These are phyloP conservation scores for Colletotrichum scovillei DNA, from an alignment of 2,329 filamentous ascomycete genomes.

Conservation along the genomic window DNA sequence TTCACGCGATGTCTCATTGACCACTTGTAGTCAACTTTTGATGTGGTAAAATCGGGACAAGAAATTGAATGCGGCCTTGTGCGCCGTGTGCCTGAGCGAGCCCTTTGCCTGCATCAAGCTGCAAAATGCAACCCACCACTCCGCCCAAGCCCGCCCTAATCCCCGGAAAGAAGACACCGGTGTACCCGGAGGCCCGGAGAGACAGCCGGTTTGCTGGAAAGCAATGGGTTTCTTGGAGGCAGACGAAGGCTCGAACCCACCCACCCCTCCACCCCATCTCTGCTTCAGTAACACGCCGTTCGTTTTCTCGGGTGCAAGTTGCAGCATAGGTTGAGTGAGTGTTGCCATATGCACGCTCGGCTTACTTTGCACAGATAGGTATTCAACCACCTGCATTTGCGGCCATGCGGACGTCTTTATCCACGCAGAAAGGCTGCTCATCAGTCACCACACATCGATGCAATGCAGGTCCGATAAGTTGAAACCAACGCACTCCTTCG, in stretches of 20 bases:
- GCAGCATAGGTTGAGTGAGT: background rate
- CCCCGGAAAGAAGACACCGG: slow-evolving; percentile 21
- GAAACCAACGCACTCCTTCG: slow-evolving; percentile 28
- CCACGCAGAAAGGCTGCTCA: background rate
- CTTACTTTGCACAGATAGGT: background rate
- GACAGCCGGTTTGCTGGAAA: slow-evolving; percentile 31
- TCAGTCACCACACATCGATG: background rate
- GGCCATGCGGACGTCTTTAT: background rate
- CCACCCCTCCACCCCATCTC: slow-evolving; percentile 1
- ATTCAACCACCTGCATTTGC: background rate
- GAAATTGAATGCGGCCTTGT: background rate
- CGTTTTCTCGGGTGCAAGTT: background rate
- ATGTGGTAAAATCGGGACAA: background rate
- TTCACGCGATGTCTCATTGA: background rate
- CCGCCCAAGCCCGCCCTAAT: slow-evolving; percentile 14
- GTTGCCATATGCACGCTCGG: slow-evolving; percentile 3
- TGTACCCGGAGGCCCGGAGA: slow-evolving; percentile 31
- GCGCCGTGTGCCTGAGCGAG: background rate
- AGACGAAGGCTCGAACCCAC: background rate
- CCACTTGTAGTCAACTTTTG: background rate
- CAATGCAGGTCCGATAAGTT: slow-evolving; percentile 31
- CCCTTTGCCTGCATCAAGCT: background rate
- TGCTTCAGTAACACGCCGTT: slow-evolving; percentile 14
- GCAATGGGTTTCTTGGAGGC: background rate
- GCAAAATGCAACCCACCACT: slow-evolving; percentile 12